Evolutionary conservation across 257 asterid genomes (phyloP), one percentile per base, ranked within the genome.

Genomic region (Fraxinus quadrangulata): DNA sequence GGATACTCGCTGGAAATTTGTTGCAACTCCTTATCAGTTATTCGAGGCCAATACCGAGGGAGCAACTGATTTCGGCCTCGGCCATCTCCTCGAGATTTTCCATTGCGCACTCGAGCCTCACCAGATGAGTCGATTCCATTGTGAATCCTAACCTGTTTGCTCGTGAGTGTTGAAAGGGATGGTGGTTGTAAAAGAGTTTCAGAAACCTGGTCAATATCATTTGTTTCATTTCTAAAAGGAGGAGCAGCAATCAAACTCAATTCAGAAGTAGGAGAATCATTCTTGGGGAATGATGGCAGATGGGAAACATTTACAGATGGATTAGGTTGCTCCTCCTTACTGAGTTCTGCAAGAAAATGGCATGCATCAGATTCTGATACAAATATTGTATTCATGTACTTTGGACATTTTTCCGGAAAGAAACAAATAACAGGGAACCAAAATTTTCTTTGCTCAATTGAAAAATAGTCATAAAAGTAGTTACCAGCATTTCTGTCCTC

Each of bases 1-100:
- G 97, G 97, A 94, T 94, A 94, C 99, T 85, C 81, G 88, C 82
- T 86, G 74, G 94, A 88, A 78, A 88, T 85, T 86, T 85, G 87
- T 77, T 81, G 95, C 63, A 92, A 92, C 86, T 89, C 94, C 76
- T 87, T 84, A 63, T 89, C 85, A 69, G 89, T 87, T 81, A 88
- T 85, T 76, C 84, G 89, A 61, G 97, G 95, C 80, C 86, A 91
- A 82, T 92, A 88, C 31, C 93, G 91, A 79, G 94, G 89, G 78
- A 89, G 92, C 81, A 92, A 84, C 76, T 85, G 94, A 80, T 81
- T 85, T 78, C 85, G 81, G 80, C 89, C 92, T 63, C 89, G 83
- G 59, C 88, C 85, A 80, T 88, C 93, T 80, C 83, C 86, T 72
- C 80, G 91, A 73, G 76, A 78, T 84, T 83, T 89, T 36, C 84